A percentile compares a stretch with the other conserved stretches of the same genome.
phyloP scores from a whole-genome alignment of 495 filamentous ascomycete species.

The Xeromyces bisporus region DNA sequence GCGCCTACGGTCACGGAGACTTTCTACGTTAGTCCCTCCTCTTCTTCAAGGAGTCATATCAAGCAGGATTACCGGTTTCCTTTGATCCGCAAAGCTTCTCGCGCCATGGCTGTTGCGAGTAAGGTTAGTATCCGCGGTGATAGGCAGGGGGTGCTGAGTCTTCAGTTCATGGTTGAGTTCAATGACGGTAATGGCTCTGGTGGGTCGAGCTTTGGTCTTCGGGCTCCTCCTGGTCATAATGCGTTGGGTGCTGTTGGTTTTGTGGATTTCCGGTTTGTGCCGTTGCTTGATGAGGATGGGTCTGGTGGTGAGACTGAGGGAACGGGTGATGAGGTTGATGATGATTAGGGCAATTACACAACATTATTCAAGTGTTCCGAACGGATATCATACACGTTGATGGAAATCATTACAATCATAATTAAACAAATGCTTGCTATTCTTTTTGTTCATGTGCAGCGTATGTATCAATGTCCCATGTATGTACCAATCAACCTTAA shows the following conservation, averaged over 20 bases:
- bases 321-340: constrained; percentile 32
- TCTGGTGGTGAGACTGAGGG: too few species aligned
- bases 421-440: too few species aligned
- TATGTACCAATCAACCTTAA: too few species aligned
- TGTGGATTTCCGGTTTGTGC: constrained; percentile 66
- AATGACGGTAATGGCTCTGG: constrained; percentile 23
- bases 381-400: too few species aligned
- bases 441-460: too few species aligned
- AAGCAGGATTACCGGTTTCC: constrained; percentile 55
- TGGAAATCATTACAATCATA: too few species aligned
- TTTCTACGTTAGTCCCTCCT: constrained; percentile 30
- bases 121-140: constrained; percentile 89
- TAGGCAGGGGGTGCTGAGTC: constrained; percentile 70
- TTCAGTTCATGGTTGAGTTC: constrained; percentile 92
- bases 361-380: not conserved
- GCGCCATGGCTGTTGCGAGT: constrained; percentile 77
- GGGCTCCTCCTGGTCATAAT: constrained; percentile 3
- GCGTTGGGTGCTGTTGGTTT: constrained; percentile 36
- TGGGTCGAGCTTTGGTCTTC: constrained; percentile 11
- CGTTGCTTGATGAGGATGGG: constrained; percentile 46
- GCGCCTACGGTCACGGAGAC: constrained; percentile 32
- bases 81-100: constrained; percentile 61
- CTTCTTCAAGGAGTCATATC: constrained; percentile 23
- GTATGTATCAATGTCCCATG: too few species aligned
- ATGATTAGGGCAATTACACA: not conserved